Conservation (phyloP, 495 filamentous ascomycete genomes). For the Viridothelium virens region DNA sequence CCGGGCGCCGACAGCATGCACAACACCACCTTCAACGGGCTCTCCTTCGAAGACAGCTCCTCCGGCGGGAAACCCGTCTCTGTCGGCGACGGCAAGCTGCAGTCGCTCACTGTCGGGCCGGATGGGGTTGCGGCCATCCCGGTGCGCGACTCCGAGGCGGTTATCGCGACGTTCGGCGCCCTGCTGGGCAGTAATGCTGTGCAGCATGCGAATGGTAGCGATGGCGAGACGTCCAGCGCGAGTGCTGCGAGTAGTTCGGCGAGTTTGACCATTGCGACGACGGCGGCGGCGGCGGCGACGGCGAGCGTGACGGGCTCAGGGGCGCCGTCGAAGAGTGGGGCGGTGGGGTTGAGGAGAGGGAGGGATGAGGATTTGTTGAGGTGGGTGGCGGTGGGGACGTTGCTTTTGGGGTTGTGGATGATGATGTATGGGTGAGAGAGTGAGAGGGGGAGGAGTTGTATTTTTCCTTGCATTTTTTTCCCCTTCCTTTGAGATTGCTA, state of each 20-base stretch:
- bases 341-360: neutral
- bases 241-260: neutral
- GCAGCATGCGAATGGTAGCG: constrained; percentile 6
- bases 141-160: constrained; percentile 29
- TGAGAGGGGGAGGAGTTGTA: neutral
- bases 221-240: constrained; percentile 8
- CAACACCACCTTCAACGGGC: constrained; percentile 35
- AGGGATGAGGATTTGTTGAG: neutral
- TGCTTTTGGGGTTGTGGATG: neutral
- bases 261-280: constrained; percentile 13
- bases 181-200: constrained; percentile 22
- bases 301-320: neutral
- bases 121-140: constrained; percentile 24
- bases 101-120: constrained; percentile 18
- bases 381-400: neutral
- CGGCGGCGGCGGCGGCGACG: constrained; percentile 16
- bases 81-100: constrained; percentile 16
- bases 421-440: neutral
- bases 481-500: neutral
- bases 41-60: constrained; percentile 26
- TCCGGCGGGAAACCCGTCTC: constrained; percentile 27
- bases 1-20: constrained; percentile 28
- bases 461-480: neutral
- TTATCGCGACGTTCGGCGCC: constrained; percentile 23
- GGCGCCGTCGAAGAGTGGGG: neutral